These are phyloP conservation scores for Trichoderma sp. DNA, from an alignment of 2,329 filamentous ascomycete species.

Conservation along the genomic window DNA sequence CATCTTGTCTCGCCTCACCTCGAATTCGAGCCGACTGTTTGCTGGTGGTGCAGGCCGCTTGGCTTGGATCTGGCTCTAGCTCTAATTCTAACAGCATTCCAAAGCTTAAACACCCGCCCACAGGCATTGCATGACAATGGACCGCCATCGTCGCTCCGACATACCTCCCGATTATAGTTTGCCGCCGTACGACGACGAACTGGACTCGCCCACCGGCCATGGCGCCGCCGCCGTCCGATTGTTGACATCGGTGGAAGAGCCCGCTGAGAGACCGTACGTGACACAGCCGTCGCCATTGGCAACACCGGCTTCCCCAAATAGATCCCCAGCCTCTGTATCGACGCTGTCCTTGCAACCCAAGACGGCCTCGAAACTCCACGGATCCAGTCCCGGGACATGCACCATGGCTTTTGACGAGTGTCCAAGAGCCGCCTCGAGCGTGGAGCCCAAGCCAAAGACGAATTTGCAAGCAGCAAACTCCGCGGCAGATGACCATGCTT, in stretches of 20 bases:
- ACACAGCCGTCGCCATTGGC: conserved; percentile 21
- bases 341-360: conserved; percentile 19
- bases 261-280: conserved; percentile 33
- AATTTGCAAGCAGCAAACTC: conserved; percentile 19
- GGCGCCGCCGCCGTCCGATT: conserved; percentile 60
- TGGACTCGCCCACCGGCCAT: conserved; percentile 49
- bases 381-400: background rate
- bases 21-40: background rate
- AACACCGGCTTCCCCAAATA: conserved; percentile 24
- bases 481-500: conserved; percentile 15
- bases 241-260: conserved; percentile 64
- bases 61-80: background rate
- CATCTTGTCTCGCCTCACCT: conserved; percentile 1
- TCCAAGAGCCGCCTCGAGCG: conserved; percentile 19
- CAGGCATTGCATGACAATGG: conserved; percentile 43
- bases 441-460: conserved; percentile 3
- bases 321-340: background rate
- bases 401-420: conserved; percentile 25
- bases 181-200: conserved; percentile 55
- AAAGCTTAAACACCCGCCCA: conserved; percentile 17
- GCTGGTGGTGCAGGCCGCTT: conserved; percentile 16
- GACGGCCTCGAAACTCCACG: conserved; percentile 7
- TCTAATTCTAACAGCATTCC: conserved; percentile 19
- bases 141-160: conserved; percentile 50
- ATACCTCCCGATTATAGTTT: conserved; percentile 60